Conservation (phyloP, 805 yeast species). For the Sporopachydermia lactativora region DNA sequence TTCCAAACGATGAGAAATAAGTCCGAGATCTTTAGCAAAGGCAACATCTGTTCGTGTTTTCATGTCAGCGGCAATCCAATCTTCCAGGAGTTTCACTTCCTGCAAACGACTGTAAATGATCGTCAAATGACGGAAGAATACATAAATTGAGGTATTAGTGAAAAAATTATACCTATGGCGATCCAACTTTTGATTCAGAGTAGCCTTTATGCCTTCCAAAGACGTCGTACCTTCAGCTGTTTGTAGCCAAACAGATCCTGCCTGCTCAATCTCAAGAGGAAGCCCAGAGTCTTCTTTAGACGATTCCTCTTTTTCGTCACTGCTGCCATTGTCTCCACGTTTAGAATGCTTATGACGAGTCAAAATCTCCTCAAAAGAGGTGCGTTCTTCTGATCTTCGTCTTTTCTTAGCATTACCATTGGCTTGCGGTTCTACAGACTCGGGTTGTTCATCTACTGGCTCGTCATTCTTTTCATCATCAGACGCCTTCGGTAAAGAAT, state of each 20-base stretch:
- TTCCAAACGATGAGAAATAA: conserved; percentile 65
- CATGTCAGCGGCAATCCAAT: conserved; percentile 60
- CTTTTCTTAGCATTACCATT: conserved; percentile 8
- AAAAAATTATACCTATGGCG: conserved; percentile 52
- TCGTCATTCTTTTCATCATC: conserved; percentile 11
- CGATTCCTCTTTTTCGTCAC: conserved; percentile 7
- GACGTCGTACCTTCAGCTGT: conserved; percentile 14
- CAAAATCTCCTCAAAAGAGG: background rate
- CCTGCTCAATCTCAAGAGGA: conserved; percentile 16
- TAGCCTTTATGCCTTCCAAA: conserved; percentile 1
- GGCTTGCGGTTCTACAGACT: conserved; percentile 4
- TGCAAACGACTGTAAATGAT: conserved; percentile 67
- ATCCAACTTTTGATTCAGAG: conserved; percentile 1
- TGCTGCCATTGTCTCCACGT: conserved; percentile 3
- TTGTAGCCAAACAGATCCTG: conserved; percentile 46
- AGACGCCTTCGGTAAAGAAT: conserved; percentile 7
- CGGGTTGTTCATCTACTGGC: background rate
- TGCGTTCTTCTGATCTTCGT: background rate
- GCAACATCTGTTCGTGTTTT: conserved; percentile 36
- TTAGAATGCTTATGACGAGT: background rate
- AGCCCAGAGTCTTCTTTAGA: conserved; percentile 5
- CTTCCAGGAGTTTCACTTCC: conserved; percentile 63
- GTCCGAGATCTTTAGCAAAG: conserved; percentile 78
- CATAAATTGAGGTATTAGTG: conserved; percentile 78
- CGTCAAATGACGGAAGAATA: conserved; percentile 75